Base-by-base conservation (phyloP, 345 rosid species). In the Murraya koenigii region DNA sequence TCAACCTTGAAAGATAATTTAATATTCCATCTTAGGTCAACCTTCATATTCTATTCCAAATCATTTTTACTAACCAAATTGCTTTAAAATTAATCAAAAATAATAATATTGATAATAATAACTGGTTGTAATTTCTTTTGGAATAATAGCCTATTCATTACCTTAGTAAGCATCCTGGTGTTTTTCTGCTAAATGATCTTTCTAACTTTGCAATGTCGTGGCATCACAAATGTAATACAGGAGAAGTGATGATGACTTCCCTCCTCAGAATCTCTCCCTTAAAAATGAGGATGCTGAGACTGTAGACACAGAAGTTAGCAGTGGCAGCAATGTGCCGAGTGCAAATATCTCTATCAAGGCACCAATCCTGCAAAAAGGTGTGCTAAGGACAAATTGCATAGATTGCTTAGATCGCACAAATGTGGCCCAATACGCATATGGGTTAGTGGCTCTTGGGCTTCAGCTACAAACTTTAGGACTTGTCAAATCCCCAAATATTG, bases 331-430 rank as follows among this genome's bases (percentile, higher is more conserved):
- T 44, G 71, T 76, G 70, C 77, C 81, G 4, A 70, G 33, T 71
- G 87, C 70, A 72, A 83, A 80, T 73, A 79, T 54, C 22, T 71
- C 28, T 81, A 22, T 81, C 75, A 85, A 82, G 76, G 80, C 71
- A 41, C 88, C 85, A 22, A 82, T 80, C 86, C 83, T 90, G 79
- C 99, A 96, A 86, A 90, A 84, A 17, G 99, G 99, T 72, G 86
- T 96, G 64, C 79, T 96, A 55, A 88, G 99, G 85, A 96, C 99
- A 80, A 96, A 96, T 71, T 96, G 99, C 91, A 96, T 96, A 58
- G 99, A 96, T 81, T 96, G 98, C 83, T 79, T 96, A 69, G 99
- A 96, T 74, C 98, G 99, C 77, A 96, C 99, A 66, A 96, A 96
- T 70, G 98, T 94, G 84, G 99, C 99, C 35, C 99, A 96, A 71